Conservation (phyloP, 1,284 basidiomycete species). For the Acaromyces ingoldii region DNA sequence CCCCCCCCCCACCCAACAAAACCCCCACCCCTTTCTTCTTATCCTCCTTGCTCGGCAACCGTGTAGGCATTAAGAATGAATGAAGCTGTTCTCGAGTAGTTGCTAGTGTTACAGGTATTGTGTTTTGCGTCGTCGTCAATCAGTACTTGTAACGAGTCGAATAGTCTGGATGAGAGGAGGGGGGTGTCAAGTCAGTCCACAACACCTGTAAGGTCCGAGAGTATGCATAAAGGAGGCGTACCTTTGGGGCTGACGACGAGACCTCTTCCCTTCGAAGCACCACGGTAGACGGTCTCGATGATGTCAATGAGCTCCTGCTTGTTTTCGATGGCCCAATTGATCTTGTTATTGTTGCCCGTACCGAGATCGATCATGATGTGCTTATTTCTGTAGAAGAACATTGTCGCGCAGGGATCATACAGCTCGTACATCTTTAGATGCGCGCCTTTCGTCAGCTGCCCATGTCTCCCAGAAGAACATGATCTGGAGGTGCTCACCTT, state of each 20-base stretch:
- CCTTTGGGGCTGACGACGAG: slow-evolving; percentile 86
- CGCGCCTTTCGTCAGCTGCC: not conserved
- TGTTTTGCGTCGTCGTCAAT: not conserved
- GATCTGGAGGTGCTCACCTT: slow-evolving; percentile 50
- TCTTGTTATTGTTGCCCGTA: slow-evolving; percentile 99
- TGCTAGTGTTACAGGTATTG: not conserved
- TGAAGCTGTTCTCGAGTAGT: not conserved
- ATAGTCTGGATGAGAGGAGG: slow-evolving; percentile 4
- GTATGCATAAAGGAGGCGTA: not conserved
- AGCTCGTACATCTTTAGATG: slow-evolving; percentile 56
- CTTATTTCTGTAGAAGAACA: slow-evolving; percentile 66
- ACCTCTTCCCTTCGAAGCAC: slow-evolving; percentile 95
- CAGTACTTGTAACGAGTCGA: slow-evolving; percentile 9
- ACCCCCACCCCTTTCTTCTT: not conserved
- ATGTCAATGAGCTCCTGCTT: slow-evolving; percentile 75
- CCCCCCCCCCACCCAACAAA: not conserved
- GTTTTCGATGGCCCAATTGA: slow-evolving; percentile 54
- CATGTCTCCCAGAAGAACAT: not conserved
- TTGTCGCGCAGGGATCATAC: slow-evolving; percentile 33
- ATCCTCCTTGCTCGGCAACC: too few relatives aligned
- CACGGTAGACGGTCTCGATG: slow-evolving; percentile 95
- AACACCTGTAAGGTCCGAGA: not conserved
- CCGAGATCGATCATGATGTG: slow-evolving; percentile 99
- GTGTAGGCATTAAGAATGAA: too few relatives aligned
- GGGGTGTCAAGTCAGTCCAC: not conserved